Conservation (phyloP, 495 filamentous ascomycete species). For the Trypethelium eluteriae region DNA sequence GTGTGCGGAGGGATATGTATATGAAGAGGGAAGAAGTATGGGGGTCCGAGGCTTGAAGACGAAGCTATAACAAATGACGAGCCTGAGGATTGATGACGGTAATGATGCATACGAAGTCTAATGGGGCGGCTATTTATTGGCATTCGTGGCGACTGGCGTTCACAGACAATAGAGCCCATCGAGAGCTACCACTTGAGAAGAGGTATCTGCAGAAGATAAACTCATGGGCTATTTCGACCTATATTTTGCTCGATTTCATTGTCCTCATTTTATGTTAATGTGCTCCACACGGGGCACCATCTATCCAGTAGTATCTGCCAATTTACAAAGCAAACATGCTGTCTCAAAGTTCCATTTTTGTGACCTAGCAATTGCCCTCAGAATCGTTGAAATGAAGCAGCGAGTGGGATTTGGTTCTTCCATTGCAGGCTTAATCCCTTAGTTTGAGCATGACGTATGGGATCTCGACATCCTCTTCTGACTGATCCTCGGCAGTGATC, state of each 20-base stretch:
- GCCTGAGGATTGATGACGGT: background rate
- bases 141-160: background rate
- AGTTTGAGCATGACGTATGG: conserved; percentile 91
- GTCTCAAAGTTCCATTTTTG: background rate
- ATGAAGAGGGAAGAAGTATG: background rate
- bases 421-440: conserved; percentile 26
- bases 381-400: background rate
- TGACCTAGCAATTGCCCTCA: background rate
- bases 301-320: conserved; percentile 4
- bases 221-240: background rate
- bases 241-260: background rate
- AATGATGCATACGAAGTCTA: too few relatives aligned
- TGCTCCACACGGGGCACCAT: background rate
- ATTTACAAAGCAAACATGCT: background rate
- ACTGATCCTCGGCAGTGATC: conserved; percentile 83
- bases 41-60: background rate
- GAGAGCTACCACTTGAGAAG: too few relatives aligned
- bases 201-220: too few relatives aligned
- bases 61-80: background rate
- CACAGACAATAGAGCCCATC: background rate
- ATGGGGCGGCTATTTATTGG: background rate
- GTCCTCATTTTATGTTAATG: background rate
- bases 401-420: background rate
- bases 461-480: conserved; percentile 91
- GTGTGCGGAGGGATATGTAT: background rate